Conservation (phyloP, 1,284 basidiomycete species). For the Gymnopus androsaceus region DNA sequence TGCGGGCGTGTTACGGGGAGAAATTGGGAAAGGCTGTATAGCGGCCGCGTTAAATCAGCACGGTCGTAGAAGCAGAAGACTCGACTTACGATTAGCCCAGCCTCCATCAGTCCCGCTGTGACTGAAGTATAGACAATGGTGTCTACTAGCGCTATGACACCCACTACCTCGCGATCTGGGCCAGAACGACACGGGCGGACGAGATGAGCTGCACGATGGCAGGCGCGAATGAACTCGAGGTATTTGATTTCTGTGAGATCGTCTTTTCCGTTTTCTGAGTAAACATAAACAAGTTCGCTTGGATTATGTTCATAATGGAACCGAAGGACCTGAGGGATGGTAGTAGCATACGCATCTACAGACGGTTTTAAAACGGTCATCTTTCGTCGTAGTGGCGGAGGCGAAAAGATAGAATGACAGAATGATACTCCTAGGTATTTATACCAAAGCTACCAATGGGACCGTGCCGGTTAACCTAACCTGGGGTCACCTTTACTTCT, state of each 20-base stretch:
- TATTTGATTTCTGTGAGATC: conserved; percentile 5
- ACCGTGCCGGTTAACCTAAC: too few relatives aligned
- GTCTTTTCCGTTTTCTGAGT: background rate
- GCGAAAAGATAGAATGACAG: too few relatives aligned
- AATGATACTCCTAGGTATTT: too few relatives aligned
- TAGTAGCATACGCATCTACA: too few relatives aligned
- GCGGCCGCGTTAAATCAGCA: background rate
- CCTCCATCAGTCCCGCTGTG: conserved; percentile 1
- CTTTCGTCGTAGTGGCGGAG: too few relatives aligned
- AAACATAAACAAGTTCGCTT: conserved; percentile 5
- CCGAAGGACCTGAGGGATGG: conserved; percentile 7
- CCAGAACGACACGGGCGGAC: background rate
- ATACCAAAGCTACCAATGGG: too few relatives aligned
- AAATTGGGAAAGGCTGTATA: conserved; percentile 33
- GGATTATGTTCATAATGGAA: conserved; percentile 13
- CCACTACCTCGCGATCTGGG: background rate
- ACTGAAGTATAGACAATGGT: background rate
- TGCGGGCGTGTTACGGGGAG: conserved; percentile 37
- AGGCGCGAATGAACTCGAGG: conserved; percentile 9
- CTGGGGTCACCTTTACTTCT: too few relatives aligned
- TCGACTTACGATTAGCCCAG: background rate
- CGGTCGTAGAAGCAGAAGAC: background rate
- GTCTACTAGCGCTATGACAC: conserved; percentile 2
- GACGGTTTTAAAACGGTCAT: too few relatives aligned
- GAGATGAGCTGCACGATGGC: conserved; percentile 11